Conservation (phyloP, 495 filamentous ascomycete species). For the Talaromyces stipitatus region DNA sequence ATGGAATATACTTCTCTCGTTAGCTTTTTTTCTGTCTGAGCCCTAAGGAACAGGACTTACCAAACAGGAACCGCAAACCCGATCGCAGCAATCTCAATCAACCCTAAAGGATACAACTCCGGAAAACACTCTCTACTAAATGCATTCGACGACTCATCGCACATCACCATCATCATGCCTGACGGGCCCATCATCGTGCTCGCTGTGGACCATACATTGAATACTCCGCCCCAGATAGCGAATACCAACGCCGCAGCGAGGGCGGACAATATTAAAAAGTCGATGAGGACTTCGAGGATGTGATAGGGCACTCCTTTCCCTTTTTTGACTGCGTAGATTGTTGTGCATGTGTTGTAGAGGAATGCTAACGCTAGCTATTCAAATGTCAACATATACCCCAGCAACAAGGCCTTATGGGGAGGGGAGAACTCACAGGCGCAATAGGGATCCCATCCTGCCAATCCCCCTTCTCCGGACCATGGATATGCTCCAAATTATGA, state of each 20-base stretch:
- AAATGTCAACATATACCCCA: not conserved
- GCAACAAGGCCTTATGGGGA: not conserved
- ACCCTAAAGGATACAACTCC: conserved; percentile 3
- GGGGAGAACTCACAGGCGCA: conserved; percentile 5
- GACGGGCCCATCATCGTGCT: not conserved
- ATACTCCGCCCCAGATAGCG: conserved; percentile 8
- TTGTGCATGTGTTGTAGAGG: conserved; percentile 6
- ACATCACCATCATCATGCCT: not conserved
- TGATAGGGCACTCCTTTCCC: not conserved
- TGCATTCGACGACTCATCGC: not conserved
- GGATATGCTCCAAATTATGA: conserved; percentile 6
- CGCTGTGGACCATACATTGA: conserved; percentile 5
- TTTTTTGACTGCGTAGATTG: not conserved
- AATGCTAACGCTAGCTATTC: conserved; percentile 4
- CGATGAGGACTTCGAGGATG: conserved; percentile 3
- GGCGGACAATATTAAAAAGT: conserved; percentile 7
- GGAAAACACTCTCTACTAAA: conserved; percentile 8
- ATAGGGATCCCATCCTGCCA: conserved; percentile 11
- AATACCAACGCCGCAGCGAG: conserved; percentile 7
- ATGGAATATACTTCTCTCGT: not conserved
- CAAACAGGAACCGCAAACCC: conserved; percentile 7
- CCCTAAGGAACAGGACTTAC: conserved; percentile 3
- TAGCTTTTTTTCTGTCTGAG: not conserved
- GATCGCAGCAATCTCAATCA: conserved; percentile 5
- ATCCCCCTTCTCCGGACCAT: conserved; percentile 3